Percentiles rank a stretch among this genome's conserved stretches.
Evolutionary conservation across 257 asterid genomes (phyloP).

Genomic region (Solanum dulcamara): DNA sequence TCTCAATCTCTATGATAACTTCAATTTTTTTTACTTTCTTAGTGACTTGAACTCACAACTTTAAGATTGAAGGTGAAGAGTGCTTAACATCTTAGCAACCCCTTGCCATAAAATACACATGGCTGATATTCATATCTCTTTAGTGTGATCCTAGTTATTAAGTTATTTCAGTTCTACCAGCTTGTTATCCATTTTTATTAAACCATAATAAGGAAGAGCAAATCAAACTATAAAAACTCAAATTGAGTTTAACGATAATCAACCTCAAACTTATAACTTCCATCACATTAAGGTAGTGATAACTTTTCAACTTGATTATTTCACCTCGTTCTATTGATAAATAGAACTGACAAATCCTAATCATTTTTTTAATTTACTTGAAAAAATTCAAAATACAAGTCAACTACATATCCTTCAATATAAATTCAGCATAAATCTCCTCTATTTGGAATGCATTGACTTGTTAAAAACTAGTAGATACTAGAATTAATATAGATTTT

Average conservation of each 20-base stretch:
- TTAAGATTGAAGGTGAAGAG: neutral
- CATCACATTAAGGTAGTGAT: no score
- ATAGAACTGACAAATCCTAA: no score
- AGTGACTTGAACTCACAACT: no score
- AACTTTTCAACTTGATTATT: neutral
- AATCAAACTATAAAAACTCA: no score
- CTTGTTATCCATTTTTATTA: no score
- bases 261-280: no score
- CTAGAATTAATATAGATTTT: no score
- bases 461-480: no score
- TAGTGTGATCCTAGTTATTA: neutral
- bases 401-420: neutral
- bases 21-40: no score
- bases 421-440: no score
- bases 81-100: neutral
- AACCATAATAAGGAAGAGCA: neutral
- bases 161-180: neutral
- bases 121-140: neutral
- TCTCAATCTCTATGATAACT: neutral
- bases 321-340: accelerated
- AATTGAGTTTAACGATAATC: neutral
- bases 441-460: neutral
- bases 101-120: neutral
- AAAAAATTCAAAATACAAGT: neutral
- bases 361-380: no score